Evolutionary conservation across 1,139 yeast species (phyloP), one percentile per base, ranked within the genome.

Genomic region (Debaryomycetaceae sp.): DNA sequence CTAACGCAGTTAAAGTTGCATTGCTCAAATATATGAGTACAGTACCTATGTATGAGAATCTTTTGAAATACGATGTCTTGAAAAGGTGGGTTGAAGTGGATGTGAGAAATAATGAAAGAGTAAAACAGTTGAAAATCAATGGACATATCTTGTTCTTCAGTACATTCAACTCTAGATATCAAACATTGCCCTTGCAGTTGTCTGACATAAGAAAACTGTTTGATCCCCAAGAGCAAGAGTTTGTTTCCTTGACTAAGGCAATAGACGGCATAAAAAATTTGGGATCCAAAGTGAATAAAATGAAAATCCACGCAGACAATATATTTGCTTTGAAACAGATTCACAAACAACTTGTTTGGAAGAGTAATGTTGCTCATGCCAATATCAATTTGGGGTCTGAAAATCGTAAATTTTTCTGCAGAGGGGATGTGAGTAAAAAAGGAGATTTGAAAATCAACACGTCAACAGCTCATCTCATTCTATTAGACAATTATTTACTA

Each of bases 151-250:
- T 85, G 34, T 83, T 84, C 52, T 76, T 85, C 50, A 83, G 87
- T 50, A 84, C 94, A 0, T 85, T 87, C 47, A 81, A 85, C 46
- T 85, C 88, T 5, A 74, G 94, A 13, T 71, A 87, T 41, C 88
- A 85, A 41, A 79, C 83, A 36, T 70, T 87, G 41, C 84, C 88
- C 1, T 67, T 87, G 32, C 83, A 87, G 32, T 65, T 87, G 16
- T 59, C 63, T 14, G 86, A 88, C 30, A 77, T 87, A 22, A 72
- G 63, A 57, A 73, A 52, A 68, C 83, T 17, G 43, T 61, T 48
- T 42, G 63, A 61, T 19, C 68, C 74, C 9, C 73, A 70, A 32
- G 80, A 78, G 36, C 73, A 75, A 2, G 95, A 87, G 50, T 72
- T 71, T 50, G 68, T 67, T 17, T 63, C 78, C 14, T 59, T 87